Evolutionary conservation across 495 filamentous ascomycete species (phyloP).

Genomic region (Xylaria cubensis): DNA sequence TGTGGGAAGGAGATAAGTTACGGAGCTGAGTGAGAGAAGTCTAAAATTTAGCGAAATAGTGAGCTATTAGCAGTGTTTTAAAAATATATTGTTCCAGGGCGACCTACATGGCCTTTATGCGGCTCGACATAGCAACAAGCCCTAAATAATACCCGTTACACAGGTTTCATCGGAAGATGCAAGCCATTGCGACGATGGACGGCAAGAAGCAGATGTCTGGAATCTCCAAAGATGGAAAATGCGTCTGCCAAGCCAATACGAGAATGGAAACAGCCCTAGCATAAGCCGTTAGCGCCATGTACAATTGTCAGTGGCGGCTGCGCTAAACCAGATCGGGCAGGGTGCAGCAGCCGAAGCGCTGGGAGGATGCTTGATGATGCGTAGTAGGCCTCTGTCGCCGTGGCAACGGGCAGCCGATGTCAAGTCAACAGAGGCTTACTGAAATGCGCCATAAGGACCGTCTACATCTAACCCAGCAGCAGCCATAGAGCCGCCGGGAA

Average conservation of each 20-base stretch:
- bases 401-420: conserved; percentile 17
- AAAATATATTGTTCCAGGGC: not conserved
- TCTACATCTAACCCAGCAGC: not conserved
- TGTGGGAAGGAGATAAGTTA: not conserved
- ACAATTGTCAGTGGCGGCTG: conserved; percentile 20
- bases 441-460: conserved; percentile 21
- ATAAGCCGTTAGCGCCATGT: conserved; percentile 22
- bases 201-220: conserved; percentile 4
- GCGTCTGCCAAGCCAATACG: conserved; percentile 12
- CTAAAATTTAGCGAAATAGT: not conserved
- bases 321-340: conserved; percentile 13
- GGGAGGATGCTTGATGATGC: not conserved
- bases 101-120: not conserved
- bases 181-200: not conserved
- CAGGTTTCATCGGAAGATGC: conserved; percentile 1
- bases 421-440: conserved; percentile 25
- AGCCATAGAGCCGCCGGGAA: not conserved
- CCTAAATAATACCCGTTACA: not conserved
- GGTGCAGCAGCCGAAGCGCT: conserved; percentile 9
- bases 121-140: not conserved
- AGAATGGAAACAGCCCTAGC: conserved; percentile 1
- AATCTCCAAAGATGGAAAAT: conserved; percentile 15
- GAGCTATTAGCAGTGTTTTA: not conserved
- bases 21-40: not conserved
- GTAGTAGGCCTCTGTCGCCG: conserved; percentile 15